Evolutionary conservation across 768 basidiomycete species (phyloP).

Genomic region (Suillus placidus): DNA sequence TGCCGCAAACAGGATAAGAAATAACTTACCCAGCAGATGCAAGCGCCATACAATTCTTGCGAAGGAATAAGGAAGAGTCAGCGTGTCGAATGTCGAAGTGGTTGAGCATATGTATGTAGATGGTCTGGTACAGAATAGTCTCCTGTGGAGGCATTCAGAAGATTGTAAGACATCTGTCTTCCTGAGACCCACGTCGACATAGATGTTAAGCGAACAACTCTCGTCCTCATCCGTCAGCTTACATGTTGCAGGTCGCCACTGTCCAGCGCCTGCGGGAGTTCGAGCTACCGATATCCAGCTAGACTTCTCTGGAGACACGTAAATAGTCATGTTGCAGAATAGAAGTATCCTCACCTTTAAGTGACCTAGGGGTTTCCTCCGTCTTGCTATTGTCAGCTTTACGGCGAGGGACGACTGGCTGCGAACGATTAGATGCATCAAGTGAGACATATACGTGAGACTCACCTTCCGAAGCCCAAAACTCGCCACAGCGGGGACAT

Average conservation of each 20-base stretch:
- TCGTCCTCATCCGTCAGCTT: slow-evolving; percentile 69
- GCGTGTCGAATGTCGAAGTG: slow-evolving; percentile 81
- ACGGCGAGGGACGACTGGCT: slow-evolving; percentile 53
- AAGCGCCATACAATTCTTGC: slow-evolving; percentile 75
- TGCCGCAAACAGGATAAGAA: slow-evolving; percentile 12
- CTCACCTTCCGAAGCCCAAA: slow-evolving; percentile 60
- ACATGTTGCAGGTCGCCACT: slow-evolving; percentile 77
- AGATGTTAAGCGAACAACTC: slow-evolving; percentile 69
- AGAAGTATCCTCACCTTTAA: slow-evolving; percentile 53
- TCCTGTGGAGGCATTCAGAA: slow-evolving; percentile 48
- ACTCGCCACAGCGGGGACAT: slow-evolving; percentile 55
- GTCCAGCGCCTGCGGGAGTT: slow-evolving; percentile 51
- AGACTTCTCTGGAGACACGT: slow-evolving; percentile 56
- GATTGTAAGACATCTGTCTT: neutral
- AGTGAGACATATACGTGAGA: slow-evolving; percentile 8
- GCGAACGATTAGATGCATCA: slow-evolving; percentile 12
- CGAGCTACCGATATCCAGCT: slow-evolving; percentile 70
- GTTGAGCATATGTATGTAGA: slow-evolving; percentile 70
- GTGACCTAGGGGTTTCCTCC: slow-evolving; percentile 53
- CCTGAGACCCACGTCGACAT: slow-evolving; percentile 61
- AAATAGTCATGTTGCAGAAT: slow-evolving; percentile 6
- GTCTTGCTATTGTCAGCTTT: slow-evolving; percentile 53
- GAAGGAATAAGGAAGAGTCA: slow-evolving; percentile 76
- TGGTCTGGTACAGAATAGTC: slow-evolving; percentile 70
- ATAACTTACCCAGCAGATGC: slow-evolving; percentile 57